Evolutionary conservation across 257 asterid species (phyloP), one percentile per base, ranked within the genome.

Genomic region (Ajuga chamaepitys): DNA sequence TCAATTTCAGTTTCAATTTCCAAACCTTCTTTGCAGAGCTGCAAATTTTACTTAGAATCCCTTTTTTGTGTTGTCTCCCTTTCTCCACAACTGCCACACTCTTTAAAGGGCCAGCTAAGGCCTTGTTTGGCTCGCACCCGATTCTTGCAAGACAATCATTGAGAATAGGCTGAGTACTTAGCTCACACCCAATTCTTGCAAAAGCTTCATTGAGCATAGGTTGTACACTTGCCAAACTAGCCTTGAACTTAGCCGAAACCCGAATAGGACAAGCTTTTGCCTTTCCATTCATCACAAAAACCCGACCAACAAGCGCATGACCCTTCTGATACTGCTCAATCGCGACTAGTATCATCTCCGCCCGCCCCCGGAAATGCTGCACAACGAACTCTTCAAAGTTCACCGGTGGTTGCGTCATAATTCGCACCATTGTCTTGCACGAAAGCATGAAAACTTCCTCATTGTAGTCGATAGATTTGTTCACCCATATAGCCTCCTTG

Each of bases 321-420:
- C 82, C 81, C 20, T 70, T 7, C 22, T 35, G 13, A 30, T 86
- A 86, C 2, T 71, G 66, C 0, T 58, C n/a, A n/a, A 83, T 22
- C 16, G 82, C 77, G 4, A 64, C 70, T 13, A 81, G 47, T 14
- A 86, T 46, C 4, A 52, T 50, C 10, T 57, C 78, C 14, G 66
- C 62, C 0, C 71, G 76, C 9, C n/a, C 35, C 1, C 75, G 58
- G 11, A 81, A 81, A 48, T 83, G 82, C 8, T 70, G 37, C 4
- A 3, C 12, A n/a, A 83, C 84, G 9, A 86, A 79, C 1, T 2
- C 34, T 64, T 77, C 86, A 32, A 86, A 86, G 34, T 77, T 75
- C 51, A 71, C 44, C 3, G 89, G 87, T 7, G 89, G 87, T 1
- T 48, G 64, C 14, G 16, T 13, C 26, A 72, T 17, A 3, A 60